These are phyloP conservation scores for Candida patagonica DNA, from an alignment of 805 yeast genomes.

Conservation along the genomic window DNA sequence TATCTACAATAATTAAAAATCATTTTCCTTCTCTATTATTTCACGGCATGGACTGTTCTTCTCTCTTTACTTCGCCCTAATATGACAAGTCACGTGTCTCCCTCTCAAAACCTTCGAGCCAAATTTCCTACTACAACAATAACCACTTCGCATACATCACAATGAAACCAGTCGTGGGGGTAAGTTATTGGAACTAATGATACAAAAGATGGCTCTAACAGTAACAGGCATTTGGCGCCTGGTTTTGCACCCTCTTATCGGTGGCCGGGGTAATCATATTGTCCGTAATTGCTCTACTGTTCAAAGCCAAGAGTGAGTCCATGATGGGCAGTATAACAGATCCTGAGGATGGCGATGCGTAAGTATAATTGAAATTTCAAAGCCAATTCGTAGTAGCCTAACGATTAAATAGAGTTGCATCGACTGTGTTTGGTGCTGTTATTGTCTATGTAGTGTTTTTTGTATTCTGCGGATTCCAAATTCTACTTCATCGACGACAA, in stretches of 20 bases:
- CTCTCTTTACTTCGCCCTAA: too few species aligned
- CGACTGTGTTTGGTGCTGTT: constrained; percentile 84
- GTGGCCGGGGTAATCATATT: constrained; percentile 87
- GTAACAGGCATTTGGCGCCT: constrained; percentile 67
- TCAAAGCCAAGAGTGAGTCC: constrained; percentile 73
- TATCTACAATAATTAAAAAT: too few species aligned
- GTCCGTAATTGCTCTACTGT: constrained; percentile 74
- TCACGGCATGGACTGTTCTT: too few species aligned
- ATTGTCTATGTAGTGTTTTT: constrained; percentile 71
- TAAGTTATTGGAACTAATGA: constrained; percentile 23
- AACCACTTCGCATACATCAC: too few species aligned
- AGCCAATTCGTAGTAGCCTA: background rate
- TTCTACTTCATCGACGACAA: constrained; percentile 53
- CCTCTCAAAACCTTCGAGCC: too few species aligned
- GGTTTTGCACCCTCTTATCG: constrained; percentile 90
- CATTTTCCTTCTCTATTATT: too few species aligned
- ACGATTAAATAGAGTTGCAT: constrained; percentile 51
- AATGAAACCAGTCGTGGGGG: constrained; percentile 43
- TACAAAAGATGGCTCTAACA: background rate
- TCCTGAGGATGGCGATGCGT: constrained; percentile 87
- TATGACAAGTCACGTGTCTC: too few species aligned
- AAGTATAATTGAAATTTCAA: constrained; percentile 19
- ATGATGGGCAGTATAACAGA: constrained; percentile 87
- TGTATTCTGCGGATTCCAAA: constrained; percentile 84
- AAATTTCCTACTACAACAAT: background rate